A percentile compares a stretch with the other conserved stretches of the same genome.
Conservation (phyloP, 768 basidiomycete species). For the Trametes cinnabarina region DNA sequence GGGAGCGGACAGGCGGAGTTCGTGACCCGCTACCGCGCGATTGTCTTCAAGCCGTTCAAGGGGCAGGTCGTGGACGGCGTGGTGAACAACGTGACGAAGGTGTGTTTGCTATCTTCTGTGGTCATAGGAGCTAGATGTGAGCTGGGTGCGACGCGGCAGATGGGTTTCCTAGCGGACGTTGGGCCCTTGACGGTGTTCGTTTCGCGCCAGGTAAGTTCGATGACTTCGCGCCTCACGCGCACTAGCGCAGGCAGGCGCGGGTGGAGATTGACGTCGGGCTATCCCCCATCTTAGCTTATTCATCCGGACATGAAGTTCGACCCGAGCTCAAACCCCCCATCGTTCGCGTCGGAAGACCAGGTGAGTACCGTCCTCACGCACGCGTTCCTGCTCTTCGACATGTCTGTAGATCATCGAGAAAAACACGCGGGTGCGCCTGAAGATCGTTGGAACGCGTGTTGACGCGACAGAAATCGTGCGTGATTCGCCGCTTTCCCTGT, state of each 20-base stretch:
- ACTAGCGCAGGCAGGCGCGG: background rate
- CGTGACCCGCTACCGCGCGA: constrained; percentile 88
- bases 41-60: constrained; percentile 99
- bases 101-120: constrained; percentile 33
- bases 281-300: constrained; percentile 58
- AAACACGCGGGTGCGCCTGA: constrained; percentile 86
- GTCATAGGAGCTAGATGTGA: background rate
- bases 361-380: constrained; percentile 35
- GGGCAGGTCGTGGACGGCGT: constrained; percentile 97
- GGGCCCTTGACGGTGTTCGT: constrained; percentile 94
- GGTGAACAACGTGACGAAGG: constrained; percentile 94
- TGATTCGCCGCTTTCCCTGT: constrained; percentile 6
- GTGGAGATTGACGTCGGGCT: background rate
- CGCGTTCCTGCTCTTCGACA: constrained; percentile 1
- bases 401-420: constrained; percentile 82
- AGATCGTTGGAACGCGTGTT: constrained; percentile 97
- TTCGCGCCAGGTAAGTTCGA: constrained; percentile 77
- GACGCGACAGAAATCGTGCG: constrained; percentile 97
- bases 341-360: constrained; percentile 89
- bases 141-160: constrained; percentile 45
- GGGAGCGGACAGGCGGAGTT: constrained; percentile 97
- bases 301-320: constrained; percentile 94
- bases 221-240: background rate
- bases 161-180: constrained; percentile 98
- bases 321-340: constrained; percentile 95